Conservation (phyloP, 139 green algal species). For the Dunaliella primolecta region DNA sequence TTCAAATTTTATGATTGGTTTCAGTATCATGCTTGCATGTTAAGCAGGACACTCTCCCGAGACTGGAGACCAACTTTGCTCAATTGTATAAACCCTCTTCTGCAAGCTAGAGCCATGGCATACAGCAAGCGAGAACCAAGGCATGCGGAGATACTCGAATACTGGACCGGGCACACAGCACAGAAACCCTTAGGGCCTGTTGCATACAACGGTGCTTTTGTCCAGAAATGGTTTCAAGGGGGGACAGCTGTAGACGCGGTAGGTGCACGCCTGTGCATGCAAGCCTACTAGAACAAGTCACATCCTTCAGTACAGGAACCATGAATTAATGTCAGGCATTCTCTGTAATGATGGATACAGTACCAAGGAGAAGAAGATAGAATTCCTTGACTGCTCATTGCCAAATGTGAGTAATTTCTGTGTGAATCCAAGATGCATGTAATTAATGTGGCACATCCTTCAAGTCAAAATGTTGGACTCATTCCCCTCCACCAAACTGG, state of each 20-base stretch:
- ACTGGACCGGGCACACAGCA: neutral
- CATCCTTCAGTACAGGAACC: too few relatives aligned
- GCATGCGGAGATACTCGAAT: neutral
- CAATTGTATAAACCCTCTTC: too few relatives aligned
- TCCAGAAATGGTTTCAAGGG: slow-evolving; percentile 30
- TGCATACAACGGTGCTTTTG: neutral
- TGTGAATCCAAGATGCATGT: neutral
- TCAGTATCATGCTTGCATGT: too few relatives aligned
- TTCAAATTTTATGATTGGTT: neutral
- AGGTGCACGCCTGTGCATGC: neutral
- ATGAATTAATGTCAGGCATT: neutral
- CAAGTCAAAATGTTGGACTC: neutral
- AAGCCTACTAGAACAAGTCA: neutral
- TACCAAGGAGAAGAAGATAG: neutral
- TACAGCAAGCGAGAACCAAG: too few relatives aligned
- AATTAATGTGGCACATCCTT: neutral
- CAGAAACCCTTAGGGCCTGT: neutral
- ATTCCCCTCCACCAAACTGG: too few relatives aligned
- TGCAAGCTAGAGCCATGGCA: neutral
- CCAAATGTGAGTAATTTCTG: neutral
- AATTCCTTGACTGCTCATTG: neutral
- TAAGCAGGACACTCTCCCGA: neutral
- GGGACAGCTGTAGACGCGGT: slow-evolving; percentile 33
- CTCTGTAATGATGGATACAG: neutral
- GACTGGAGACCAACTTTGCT: too few relatives aligned